Percentiles rank a stretch among this genome's conserved stretches.
Conservation (phyloP, 257 asterid species). For the Solanum virginianum region DNA sequence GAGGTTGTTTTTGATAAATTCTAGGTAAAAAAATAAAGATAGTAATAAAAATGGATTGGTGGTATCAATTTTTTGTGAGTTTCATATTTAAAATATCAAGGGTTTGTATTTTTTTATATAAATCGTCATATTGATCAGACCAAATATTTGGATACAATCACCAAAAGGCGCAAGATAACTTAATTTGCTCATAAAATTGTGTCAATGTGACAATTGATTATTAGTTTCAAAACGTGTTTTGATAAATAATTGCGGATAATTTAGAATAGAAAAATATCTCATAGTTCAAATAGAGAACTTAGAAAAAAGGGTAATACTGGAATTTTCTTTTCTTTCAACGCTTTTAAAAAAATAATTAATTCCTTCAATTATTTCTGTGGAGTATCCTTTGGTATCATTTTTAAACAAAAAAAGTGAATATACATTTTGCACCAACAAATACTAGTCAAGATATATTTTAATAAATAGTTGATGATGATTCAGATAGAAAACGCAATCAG, state of each 20-base stretch:
- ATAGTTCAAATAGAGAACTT: background rate
- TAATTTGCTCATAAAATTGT: background rate
- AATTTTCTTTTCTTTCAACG: background rate
- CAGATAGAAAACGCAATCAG: too few species aligned
- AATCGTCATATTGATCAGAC: background rate
- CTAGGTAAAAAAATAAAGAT: background rate
- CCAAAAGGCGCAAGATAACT: background rate
- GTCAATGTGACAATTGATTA: background rate
- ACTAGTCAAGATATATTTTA: background rate
- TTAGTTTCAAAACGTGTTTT: background rate
- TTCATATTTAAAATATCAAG: too few species aligned
- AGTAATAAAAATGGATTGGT: background rate
- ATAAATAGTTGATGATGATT: background rate
- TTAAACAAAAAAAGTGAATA: background rate
- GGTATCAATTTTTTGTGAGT: too few species aligned
- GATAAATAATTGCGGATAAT: background rate
- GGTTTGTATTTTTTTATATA: too few species aligned
- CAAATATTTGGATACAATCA: background rate
- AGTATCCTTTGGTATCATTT: background rate
- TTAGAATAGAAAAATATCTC: background rate
- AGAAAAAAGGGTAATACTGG: too few species aligned
- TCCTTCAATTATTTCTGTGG: background rate
- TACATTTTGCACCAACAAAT: background rate
- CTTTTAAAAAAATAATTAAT: background rate
- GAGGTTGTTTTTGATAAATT: background rate